Evolutionary conservation across 371 early-diverging fungal species (phyloP), one percentile per base, ranked within the genome.

Genomic region (Mortierella sp.): DNA sequence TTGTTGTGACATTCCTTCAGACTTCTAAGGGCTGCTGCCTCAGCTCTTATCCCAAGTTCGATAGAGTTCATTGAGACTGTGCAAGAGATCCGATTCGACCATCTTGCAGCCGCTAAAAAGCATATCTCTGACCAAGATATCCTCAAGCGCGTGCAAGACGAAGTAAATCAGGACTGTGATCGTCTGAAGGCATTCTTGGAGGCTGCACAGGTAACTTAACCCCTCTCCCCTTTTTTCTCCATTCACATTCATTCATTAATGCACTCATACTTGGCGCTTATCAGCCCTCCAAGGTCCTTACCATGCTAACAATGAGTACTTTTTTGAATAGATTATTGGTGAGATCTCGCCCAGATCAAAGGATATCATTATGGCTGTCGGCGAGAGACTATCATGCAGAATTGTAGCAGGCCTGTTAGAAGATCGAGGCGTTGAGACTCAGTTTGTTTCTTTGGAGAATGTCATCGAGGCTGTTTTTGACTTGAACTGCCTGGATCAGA

Each of bases 291-390:
- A 37, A 37, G 16, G 47, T 7, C 18, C 29, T 1, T 66, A 46
- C 23, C 29, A n/a, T 46, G 4, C 25, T 0, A 5, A 28, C 25
- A 21, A 23, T 43, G 12, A 23, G 2, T 28, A 37, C 21, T 60
- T 60, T 29, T 28, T 59, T 62, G 12, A 44, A 45, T 77, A 94
- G 85, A 92, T 96, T 62, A 97, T 99, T 73, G 94, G 95, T 63
- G 99, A 99, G 81, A 93, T 98, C 21, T 97, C 98, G 19, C 97
- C 97, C 57, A 87, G 96, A 65, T 97, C 98, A 2, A 87, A 92
- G 66, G 99, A 99, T 82, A 90, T 97, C 63, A 97, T 99, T 63
- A 90, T 99, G 69, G 94, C 96, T 57, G 89, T 90, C 18, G 99
- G 99, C 60, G 99, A 99, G 84, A 95, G 91, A 74, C 84, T 99